Conservation (phyloP, 139 green algal genomes). For the Mesotaenium endlicherianum region DNA sequence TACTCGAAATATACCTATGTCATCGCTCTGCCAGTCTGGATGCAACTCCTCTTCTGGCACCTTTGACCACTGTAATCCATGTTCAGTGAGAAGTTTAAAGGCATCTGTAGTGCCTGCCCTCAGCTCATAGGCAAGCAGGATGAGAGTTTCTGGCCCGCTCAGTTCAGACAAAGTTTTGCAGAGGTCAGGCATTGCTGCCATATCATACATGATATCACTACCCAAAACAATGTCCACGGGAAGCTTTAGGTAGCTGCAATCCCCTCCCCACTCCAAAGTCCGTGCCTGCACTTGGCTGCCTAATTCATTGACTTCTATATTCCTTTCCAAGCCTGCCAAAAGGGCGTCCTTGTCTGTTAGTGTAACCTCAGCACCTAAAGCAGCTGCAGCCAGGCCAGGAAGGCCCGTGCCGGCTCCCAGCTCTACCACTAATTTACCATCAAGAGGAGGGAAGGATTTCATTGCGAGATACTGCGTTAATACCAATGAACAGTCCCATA, state of each 20-base stretch:
- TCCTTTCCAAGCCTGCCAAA: background rate
- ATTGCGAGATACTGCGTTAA: too few relatives aligned
- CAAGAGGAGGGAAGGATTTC: too few relatives aligned
- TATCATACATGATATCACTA: slow-evolving; percentile 6
- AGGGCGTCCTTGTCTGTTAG: slow-evolving; percentile 1
- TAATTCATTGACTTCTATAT: background rate
- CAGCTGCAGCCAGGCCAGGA: background rate
- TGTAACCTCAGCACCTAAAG: background rate
- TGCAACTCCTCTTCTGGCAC: background rate
- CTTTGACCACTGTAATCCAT: slow-evolving; percentile 6
- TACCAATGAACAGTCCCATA: background rate
- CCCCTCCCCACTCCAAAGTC: background rate
- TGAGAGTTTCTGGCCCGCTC: background rate
- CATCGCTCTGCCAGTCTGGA: background rate
- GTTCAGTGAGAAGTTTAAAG: background rate
- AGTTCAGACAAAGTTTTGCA: background rate
- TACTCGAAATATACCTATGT: slow-evolving; percentile 10
- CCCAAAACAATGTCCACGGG: background rate
- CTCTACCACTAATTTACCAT: background rate
- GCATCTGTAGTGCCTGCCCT: background rate
- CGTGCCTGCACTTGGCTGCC: background rate
- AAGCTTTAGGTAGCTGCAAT: too few relatives aligned
- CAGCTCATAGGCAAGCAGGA: background rate
- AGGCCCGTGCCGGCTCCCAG: background rate
- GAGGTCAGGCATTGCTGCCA: background rate